Evolutionary conservation across 2,329 filamentous ascomycete species (phyloP), one percentile per base, ranked within the genome.

Genomic region (Nemania bipapillata): DNA sequence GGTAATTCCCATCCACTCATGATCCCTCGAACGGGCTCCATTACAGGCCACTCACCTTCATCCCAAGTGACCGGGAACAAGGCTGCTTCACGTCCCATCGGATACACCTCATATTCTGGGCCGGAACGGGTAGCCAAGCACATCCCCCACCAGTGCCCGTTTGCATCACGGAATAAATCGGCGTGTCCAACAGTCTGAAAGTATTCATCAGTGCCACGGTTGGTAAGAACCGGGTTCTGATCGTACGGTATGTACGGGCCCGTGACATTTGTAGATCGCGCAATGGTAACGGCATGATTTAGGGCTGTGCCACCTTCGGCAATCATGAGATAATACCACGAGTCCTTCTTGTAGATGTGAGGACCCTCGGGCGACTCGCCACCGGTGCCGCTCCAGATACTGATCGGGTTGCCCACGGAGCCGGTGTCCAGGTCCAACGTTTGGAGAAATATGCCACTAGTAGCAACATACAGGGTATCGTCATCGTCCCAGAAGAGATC

Each of bases 41-140:
- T 70, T 57, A 82, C 49, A 0, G 86, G 86, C 84, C 85, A 88
- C 6, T 83, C 80, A 0, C 80, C 83, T 3, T 80, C 76, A 0
- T 80, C 68, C 87, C 85, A 89, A 0, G 78, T 83, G 1, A 82
- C 84, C 5, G 74, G 70, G 55, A 71, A 74, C 30, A 76, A 75
- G 0, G 86, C 82, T 0, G 83, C 83, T 73, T 89, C 86, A 9
- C 86, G 79, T 0, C 86, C 86, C 86, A 87, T 86, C 0, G 85
- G 84, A 70, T 84, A 86, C 22, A 78, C 77, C 30, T 74, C 70
- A 70, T 77, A 85, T 17, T 77, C 76, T 0, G 82, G 80, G 0
- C 82, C 84, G 3, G 79, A 80, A 1, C 86, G 79, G 0, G 83
- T 84, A 0, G 82, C 79, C 1, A 89, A 76, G 1, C 81, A 80